Percentiles rank a stretch among this genome's conserved stretches.
These are phyloP conservation scores for Jacaranda copaia DNA, from an alignment of 257 asterid genomes.

Conservation along the genomic window DNA sequence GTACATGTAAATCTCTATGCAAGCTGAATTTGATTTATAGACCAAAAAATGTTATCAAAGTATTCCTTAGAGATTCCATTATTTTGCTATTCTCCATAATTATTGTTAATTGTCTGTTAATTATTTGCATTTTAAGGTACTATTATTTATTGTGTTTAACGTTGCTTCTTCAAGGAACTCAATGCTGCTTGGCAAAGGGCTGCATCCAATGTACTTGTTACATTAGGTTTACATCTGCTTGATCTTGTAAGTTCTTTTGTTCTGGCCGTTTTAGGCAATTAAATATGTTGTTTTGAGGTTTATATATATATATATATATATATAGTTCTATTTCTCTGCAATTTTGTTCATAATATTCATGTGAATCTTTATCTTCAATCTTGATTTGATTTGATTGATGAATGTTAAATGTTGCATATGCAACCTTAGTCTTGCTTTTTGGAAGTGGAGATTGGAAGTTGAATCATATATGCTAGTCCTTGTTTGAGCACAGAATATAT, in stretches of 20 bases:
- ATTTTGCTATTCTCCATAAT: too few species aligned
- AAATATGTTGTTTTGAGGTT: conserved; percentile 13
- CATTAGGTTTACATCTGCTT: conserved; percentile 91
- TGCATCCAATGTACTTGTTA: conserved; percentile 91
- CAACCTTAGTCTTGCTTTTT: conserved; percentile 21
- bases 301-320: too few species aligned
- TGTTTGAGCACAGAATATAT: conserved; percentile 9
- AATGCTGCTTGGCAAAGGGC: conserved; percentile 98
- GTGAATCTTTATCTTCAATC: too few species aligned
- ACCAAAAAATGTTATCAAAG: too few species aligned
- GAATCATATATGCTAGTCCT: conserved; percentile 11
- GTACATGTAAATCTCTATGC: too few species aligned
- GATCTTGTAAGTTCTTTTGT: conserved; percentile 72
- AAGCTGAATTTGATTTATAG: too few species aligned
- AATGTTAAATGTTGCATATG: conserved; percentile 21
- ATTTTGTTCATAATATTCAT: conserved; percentile 14
- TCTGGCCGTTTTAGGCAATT: conserved; percentile 18
- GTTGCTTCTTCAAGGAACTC: conserved; percentile 66
- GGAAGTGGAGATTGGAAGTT: conserved; percentile 28
- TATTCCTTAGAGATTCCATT: too few species aligned
- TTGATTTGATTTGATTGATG: conserved; percentile 28
- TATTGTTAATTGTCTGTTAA: too few species aligned
- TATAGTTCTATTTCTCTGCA: conserved; percentile 16
- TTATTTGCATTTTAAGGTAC: neutral
- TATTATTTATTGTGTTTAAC: neutral